Conservation (phyloP, 2,329 filamentous ascomycete genomes). For the Xylariaceae sp. region DNA sequence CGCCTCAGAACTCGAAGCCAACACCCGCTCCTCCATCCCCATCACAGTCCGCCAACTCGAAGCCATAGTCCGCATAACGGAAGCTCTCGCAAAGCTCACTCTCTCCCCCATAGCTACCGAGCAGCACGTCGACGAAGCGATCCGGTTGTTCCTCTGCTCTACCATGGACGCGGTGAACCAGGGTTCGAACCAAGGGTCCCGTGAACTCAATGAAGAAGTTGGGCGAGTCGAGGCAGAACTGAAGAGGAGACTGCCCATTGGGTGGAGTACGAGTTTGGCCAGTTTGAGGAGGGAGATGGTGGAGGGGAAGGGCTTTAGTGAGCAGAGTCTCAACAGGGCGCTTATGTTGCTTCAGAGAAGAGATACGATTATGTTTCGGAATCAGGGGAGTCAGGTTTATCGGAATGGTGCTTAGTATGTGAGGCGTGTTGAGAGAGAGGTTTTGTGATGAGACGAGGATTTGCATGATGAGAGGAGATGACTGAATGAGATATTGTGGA, state of each 20-base stretch:
- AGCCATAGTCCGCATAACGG: slow-evolving; percentile 94
- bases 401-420: slow-evolving; percentile 61
- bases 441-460: background rate
- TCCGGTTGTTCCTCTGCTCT: slow-evolving; percentile 89
- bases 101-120: slow-evolving; percentile 85
- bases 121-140: slow-evolving; percentile 93
- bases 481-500: slow-evolving; percentile 1
- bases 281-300: slow-evolving; percentile 88
- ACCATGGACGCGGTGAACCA: slow-evolving; percentile 98
- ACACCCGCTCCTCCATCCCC: slow-evolving; percentile 87
- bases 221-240: slow-evolving; percentile 85
- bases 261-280: slow-evolving; percentile 89
- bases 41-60: slow-evolving; percentile 97
- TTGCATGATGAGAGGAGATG: background rate
- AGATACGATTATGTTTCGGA: slow-evolving; percentile 80
- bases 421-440: background rate
- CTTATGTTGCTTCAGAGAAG: slow-evolving; percentile 82
- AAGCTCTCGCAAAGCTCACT: slow-evolving; percentile 88
- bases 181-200: slow-evolving; percentile 76
- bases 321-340: slow-evolving; percentile 80
- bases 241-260: slow-evolving; percentile 82
- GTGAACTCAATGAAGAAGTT: slow-evolving; percentile 89
- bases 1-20: slow-evolving; percentile 83
- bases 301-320: slow-evolving; percentile 84
- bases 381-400: slow-evolving; percentile 70